Evolutionary conservation across 192 early-diverging fungal genomes (phyloP), one percentile per base, ranked within the genome.

Genomic region (Coemansia sp.): DNA sequence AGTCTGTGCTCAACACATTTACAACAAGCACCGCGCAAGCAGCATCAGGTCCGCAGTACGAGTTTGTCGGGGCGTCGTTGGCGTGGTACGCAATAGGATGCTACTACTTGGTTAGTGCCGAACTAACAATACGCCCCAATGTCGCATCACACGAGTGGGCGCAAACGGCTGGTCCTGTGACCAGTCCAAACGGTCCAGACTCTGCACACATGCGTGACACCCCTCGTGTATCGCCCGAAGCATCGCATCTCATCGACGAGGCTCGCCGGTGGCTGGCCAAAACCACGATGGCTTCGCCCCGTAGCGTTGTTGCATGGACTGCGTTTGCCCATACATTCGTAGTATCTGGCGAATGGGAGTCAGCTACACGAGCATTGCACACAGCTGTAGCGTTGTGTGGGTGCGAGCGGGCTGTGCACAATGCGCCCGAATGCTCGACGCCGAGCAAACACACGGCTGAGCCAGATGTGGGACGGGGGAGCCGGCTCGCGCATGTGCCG

Each of bases 21-120:
- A 75, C 78, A 1, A 72, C 78, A 23, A 61, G 69, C 2, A 69
- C 59, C 47, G 69, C 73, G 5, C 78, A 81, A 54, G 67, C 72
- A 0, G 56, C 71, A 7, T 73, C 73, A 21, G 64, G 70, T 12
- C 70, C 73, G 6, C 78, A 81, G 48, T 69, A 81, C 64, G 80
- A 76, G 75, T 82, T 82, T 64, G 51, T 65, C 2, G 80, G 80
- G 3, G 75, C 80, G 0, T 77, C 80, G 3, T 52, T 82, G 47
- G 80, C 80, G 1, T 82, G 80, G 80, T 82, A 77, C n/a, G 80
- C 80, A 1, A 77, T 82, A 16, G 80, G 80, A 16, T 74, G 80
- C 66, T 82, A 82, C 63, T 74, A 82, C 25, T 63, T 82, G 23
- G 71, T 73, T 19, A 71, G 67, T 26, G 80, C 75, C 0, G 57